phyloP scores from a whole-genome alignment of 768 basidiomycete species.

The Mycena olivaceomarginata region DNA sequence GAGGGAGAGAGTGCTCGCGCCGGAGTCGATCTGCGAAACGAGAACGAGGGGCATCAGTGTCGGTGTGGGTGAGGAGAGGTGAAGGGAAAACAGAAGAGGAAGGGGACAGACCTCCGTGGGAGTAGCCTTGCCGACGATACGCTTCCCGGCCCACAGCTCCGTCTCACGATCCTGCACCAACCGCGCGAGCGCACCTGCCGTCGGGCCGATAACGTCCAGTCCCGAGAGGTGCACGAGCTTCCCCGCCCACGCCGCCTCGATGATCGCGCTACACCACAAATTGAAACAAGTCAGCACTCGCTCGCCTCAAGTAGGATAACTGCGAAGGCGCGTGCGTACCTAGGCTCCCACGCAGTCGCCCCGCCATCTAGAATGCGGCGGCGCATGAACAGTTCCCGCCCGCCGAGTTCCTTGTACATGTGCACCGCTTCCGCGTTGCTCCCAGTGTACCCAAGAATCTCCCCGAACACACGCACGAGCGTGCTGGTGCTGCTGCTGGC shows the following conservation, averaged over 20 bases:
- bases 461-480: slow-evolving; percentile 73
- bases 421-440: slow-evolving; percentile 71
- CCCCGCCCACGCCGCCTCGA: slow-evolving; percentile 76
- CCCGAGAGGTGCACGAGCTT: slow-evolving; percentile 76
- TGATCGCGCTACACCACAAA: too few relatives aligned
- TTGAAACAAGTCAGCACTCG: too few relatives aligned
- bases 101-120: slow-evolving; percentile 62
- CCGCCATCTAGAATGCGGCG: slow-evolving; percentile 74
- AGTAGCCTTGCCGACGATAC: slow-evolving; percentile 71
- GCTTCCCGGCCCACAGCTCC: slow-evolving; percentile 79
- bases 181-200: slow-evolving; percentile 77
- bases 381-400: slow-evolving; percentile 79
- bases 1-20: slow-evolving; percentile 68
- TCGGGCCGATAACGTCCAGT: slow-evolving; percentile 79
- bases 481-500: slow-evolving; percentile 78
- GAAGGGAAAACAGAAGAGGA: background rate
- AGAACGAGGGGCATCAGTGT: background rate
- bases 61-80: background rate
- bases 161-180: slow-evolving; percentile 77
- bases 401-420: slow-evolving; percentile 82
- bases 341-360: slow-evolving; percentile 77
- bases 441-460: slow-evolving; percentile 72
- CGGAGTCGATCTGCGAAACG: slow-evolving; percentile 48
- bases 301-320: background rate
- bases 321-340: slow-evolving; percentile 57